Evolutionary conservation across 768 basidiomycete genomes (phyloP).

Genomic region (Kwoniella botswanensis): DNA sequence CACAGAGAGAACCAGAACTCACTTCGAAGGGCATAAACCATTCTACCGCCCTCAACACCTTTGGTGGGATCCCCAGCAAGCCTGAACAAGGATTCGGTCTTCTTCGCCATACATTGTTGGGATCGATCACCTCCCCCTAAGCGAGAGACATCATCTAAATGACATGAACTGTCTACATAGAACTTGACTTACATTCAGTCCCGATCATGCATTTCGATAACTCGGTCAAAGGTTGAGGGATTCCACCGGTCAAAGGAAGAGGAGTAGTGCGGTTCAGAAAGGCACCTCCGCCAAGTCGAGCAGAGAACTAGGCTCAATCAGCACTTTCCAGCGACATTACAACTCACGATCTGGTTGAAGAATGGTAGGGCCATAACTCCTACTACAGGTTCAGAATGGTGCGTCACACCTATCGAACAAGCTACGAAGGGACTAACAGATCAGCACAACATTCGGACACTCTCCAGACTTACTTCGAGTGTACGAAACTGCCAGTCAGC

Average conservation of each 20-base stretch:
- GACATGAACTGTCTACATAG: background rate
- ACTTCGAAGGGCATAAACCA: conserved; percentile 79
- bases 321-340: background rate
- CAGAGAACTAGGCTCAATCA: conserved; percentile 65
- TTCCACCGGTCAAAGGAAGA: conserved; percentile 67
- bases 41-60: conserved; percentile 71
- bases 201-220: conserved; percentile 74
- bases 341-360: conserved; percentile 73
- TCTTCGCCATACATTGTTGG: conserved; percentile 64
- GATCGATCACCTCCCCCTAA: conserved; percentile 67
- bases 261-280: conserved; percentile 66
- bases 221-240: conserved; percentile 66
- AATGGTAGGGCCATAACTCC: conserved; percentile 93
- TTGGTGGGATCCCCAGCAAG: conserved; percentile 73
- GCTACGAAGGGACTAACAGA: conserved; percentile 72
- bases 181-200: conserved; percentile 66
- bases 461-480: conserved; percentile 32
- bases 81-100: conserved; percentile 69
- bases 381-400: conserved; percentile 76
- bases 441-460: too few species aligned
- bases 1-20: background rate
- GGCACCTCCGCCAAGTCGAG: conserved; percentile 77
- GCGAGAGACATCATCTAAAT: background rate
- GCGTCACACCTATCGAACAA: conserved; percentile 87
- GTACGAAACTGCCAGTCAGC: conserved; percentile 44